Base-by-base conservation (phyloP, 495 filamentous ascomycete species). In the Aspergillus hancockii region DNA sequence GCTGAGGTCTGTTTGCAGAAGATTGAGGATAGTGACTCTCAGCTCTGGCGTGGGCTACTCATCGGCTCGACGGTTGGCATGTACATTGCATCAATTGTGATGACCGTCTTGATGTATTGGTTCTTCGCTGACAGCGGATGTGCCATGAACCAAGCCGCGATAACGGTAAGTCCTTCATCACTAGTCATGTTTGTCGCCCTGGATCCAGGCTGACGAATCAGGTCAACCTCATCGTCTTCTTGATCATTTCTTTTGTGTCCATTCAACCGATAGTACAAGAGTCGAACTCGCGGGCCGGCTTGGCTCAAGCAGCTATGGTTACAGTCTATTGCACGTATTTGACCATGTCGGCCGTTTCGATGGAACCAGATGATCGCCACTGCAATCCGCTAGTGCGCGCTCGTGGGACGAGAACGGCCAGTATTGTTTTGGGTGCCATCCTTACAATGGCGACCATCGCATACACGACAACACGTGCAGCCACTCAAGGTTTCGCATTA, bases 321-420 rank as follows among this genome's bases (percentile, higher is more conserved):
- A 91, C 93, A 1, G 83, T 96, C 56, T 98, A 98, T 80, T 98
- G 94, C 83, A 96, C 94, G 49, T 98, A 98, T 70, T 85, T 98
- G 47, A 98, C 94, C 65, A 91, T 98, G 87, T 97, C 92, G 4
- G 95, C 94, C 54, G 95, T 98, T 2, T 93, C 90, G 56, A 98
- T 98, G 94, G 93, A 98, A 66, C 94, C 94, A 4, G 94, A 98
- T 76, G 92, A 97, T 74, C 85, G 87, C 57, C 83, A 90, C 52
- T 98, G 94, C 84, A 98, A 98, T 77, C 94, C 94, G 4, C 77
- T 98, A 50, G 80, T 96, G 52, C 89, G 92, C 41, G 93, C 93
- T 19, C 86, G 89, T 36, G 92, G 90, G 55, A 93, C 93, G n/a
- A 85, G 94, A 43, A 94, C 88, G 1, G 93, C 90, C 1, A 93